Evolutionary conservation across 305 asterid species (phyloP), one percentile per base, ranked within the genome.

Genomic region (Fraxinus xanthoxyloides): DNA sequence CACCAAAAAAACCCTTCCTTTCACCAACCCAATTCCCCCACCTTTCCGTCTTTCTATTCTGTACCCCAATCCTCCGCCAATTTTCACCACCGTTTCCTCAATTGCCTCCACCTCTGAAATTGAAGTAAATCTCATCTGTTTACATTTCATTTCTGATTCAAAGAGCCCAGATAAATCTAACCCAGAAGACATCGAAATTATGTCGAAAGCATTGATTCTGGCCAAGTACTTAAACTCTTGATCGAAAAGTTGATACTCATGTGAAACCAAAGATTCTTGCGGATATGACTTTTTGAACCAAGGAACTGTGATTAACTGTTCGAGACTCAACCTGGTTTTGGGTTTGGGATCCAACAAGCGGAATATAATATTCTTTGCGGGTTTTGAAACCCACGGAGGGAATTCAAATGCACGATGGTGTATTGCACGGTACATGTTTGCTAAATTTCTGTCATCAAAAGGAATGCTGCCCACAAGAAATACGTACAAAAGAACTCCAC

Each of bases 261-360:
- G 75, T 1, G 80, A 43, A 26, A 82, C 56, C 79, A 83, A 67
- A 79, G 79, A 82, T 7, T 83, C 81, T 12, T 70, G 84, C 0
- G 94, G 84, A 2, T 73, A 73, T 0, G 95, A 87, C 51, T 88
- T 93, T 63, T 90, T 94, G 82, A 93, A 91, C 98, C 98, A 95
- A 0, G 91, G 82, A 4, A 84, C 86, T 4, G 87, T 90, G 70
- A 87, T 85, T 12, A 94, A 24, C 0, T 89, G 97, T 10, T 94
- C 91, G 0, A 95, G 92, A 4, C 92, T 78, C 38, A 94, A 24
- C 59, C 98, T 84, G 0, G 95, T 92, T 0, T 1, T 74, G 0
- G 99, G 97, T 56, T 91, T 93, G 0, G 99, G 99, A 86, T 95
- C 98, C 83, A 95, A 76, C 26, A 95, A 85, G 12, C 86, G 85